Base-by-base conservation (phyloP, 768 basidiomycete species). In the Kwoniella botswanensis region DNA sequence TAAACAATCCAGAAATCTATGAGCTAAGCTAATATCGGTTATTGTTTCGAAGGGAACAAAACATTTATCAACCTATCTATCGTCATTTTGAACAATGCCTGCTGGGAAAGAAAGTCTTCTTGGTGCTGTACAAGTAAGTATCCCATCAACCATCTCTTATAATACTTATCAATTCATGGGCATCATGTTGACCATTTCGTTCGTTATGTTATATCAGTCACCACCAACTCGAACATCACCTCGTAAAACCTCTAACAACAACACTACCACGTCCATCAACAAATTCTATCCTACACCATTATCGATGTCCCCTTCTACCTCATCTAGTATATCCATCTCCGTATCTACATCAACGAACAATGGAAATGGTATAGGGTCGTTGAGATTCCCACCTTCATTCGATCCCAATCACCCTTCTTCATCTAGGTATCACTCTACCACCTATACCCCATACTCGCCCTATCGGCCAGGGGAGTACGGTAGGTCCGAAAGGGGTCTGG, bases 391-490 rank as follows among this genome's bases (percentile, higher is more conserved):
- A 57, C 71, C 76, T 35, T 71, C 74, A 12, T 78, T 78, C 61
- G 68, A 69, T 42, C 66, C 66, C 6, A 66, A 68, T 65, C 70
- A 72, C 53, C 66, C 76, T 18, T 75, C 71, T 5, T 55, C 54
- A 22, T 76, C 77, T 12, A 67, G 77, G 13, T 74, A 76, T 42
- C 52, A 61, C 18, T 52, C 71, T 4, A 59, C 64, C n/a, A 65
- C 64, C 9, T 70, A 76, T 53, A 79, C 77, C 0, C 78, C 75
- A 10, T 75, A 64, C 24, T 79, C 78, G 22, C 78, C 78, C 6
- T 79, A 79, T 55, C 72, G 78, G 15, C 78, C 76, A 26, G 76
- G 78, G 7, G 78, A 79, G 57, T 79, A 79, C 65, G 78, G 76
- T 5, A 56, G 74, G 6, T 74, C 73, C 9, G 77, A 75, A 54